phyloP scores from a whole-genome alignment of 2,329 filamentous ascomycete species.

The Penicillium sp. region DNA sequence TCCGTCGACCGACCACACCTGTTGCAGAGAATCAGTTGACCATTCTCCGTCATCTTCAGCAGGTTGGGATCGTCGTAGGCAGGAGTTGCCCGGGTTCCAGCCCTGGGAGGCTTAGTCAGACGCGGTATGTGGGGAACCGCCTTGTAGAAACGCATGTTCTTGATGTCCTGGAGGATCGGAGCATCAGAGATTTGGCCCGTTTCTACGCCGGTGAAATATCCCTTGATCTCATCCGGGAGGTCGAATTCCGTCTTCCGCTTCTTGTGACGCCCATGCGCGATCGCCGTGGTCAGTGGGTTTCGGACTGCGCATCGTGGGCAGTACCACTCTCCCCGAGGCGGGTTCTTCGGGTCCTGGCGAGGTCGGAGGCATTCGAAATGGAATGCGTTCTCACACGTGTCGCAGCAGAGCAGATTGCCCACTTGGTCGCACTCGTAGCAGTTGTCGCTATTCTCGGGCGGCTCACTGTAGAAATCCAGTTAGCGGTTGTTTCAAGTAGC shows the following conservation, averaged over 20 bases:
- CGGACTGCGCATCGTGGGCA: conserved; percentile 59
- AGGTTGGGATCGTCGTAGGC: conserved; percentile 27
- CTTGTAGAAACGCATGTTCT: conserved; percentile 15
- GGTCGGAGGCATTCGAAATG: conserved; percentile 87
- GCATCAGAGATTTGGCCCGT: conserved; percentile 69
- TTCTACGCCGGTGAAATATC: conserved; percentile 74
- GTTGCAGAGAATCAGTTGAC: conserved; percentile 70
- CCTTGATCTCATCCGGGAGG: conserved; percentile 64
- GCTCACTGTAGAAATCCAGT: conserved; percentile 12
- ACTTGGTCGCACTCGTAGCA: conserved; percentile 80
- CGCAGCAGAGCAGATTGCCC: conserved; percentile 86
- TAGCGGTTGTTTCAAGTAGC: background rate
- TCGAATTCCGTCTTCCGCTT: conserved; percentile 63
- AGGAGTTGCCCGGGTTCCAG: conserved; percentile 5
- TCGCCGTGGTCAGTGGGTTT: conserved; percentile 58
- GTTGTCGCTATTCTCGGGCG: conserved; percentile 73
- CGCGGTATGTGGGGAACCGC: conserved; percentile 18
- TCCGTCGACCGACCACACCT: conserved; percentile 63
- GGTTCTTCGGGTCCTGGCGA: conserved; percentile 57
- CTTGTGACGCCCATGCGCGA: conserved; percentile 59
- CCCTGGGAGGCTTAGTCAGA: conserved; percentile 20
- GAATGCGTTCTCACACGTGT: conserved; percentile 83
- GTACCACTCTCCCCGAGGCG: conserved; percentile 71
- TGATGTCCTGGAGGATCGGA: conserved; percentile 11
- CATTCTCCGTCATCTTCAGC: conserved; percentile 60